Percentiles rank a stretch among this genome's conserved stretches.
These are phyloP conservation scores for Boletus semigastroideus DNA, from an alignment of 1,284 basidiomycete species.

Conservation along the genomic window DNA sequence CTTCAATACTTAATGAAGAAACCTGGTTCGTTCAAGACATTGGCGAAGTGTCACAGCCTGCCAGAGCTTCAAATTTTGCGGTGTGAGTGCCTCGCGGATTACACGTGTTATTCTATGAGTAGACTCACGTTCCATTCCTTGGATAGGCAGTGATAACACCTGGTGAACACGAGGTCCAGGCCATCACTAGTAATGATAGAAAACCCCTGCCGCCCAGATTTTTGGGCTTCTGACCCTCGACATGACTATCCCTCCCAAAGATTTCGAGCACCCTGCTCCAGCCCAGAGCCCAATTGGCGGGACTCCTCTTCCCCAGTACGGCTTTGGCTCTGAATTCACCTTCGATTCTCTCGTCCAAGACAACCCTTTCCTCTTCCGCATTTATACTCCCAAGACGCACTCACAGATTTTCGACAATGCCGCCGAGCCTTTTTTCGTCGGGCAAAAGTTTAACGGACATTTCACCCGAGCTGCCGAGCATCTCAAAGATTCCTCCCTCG, in stretches of 20 bases:
- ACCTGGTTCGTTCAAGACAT: not conserved
- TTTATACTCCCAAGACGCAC: conserved; percentile 67
- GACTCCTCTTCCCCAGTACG: conserved; percentile 61
- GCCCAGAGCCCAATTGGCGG: conserved; percentile 25
- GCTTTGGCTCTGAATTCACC: conserved; percentile 60
- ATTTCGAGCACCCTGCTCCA: conserved; percentile 17
- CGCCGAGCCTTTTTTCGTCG: conserved; percentile 60
- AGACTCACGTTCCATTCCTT: conserved; percentile 8
- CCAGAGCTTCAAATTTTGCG: not conserved
- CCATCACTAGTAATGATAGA: conserved; percentile 23
- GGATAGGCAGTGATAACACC: conserved; percentile 35
- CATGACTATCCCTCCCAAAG: conserved; percentile 25
- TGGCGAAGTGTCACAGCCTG: no score
- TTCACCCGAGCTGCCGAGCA: conserved; percentile 43
- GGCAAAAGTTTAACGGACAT: conserved; percentile 56
- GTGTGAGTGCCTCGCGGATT: conserved; percentile 3
- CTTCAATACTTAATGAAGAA: not conserved
- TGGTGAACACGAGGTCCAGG: conserved; percentile 33
- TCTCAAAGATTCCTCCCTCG: conserved; percentile 28
- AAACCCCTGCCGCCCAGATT: conserved; percentile 19
- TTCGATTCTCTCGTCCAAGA: conserved; percentile 59
- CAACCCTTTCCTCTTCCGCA: conserved; percentile 74
- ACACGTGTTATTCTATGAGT: conserved; percentile 24
- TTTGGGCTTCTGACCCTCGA: conserved; percentile 13
- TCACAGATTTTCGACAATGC: conserved; percentile 50